phyloP scores from a whole-genome alignment of 805 yeast genomes.

The Lachancea quebecensis region DNA sequence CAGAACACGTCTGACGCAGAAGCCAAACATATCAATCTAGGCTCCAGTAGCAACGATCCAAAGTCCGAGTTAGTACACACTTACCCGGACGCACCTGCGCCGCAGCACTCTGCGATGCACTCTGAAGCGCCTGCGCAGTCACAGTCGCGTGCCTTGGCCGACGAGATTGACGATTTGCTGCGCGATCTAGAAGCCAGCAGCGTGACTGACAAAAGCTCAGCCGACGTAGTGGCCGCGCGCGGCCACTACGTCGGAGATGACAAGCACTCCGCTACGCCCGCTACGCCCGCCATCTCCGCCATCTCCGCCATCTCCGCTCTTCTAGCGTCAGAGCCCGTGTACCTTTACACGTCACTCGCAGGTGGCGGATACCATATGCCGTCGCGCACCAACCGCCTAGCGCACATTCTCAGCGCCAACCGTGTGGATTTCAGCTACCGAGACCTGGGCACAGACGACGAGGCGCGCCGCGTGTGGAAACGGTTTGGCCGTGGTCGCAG shows the following conservation, averaged over 20 bases:
- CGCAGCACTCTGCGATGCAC: background rate
- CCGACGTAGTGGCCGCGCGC: too few species aligned
- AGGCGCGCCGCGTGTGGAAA: slow-evolving; percentile 79
- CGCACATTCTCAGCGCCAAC: slow-evolving; percentile 70
- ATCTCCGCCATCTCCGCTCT: slow-evolving; percentile 14
- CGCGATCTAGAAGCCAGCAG: slow-evolving; percentile 16
- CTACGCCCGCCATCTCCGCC: slow-evolving; percentile 1
- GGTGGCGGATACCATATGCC: slow-evolving; percentile 78
- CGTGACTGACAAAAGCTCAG: background rate
- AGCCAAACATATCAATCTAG: too few species aligned
- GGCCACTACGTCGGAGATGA: too few species aligned
- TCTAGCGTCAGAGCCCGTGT: slow-evolving; percentile 53
- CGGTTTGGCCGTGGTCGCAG: slow-evolving; percentile 63
- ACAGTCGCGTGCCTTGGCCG: slow-evolving; percentile 9
- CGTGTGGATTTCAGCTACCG: slow-evolving; percentile 57
- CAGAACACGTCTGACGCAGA: too few species aligned
- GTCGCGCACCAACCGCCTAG: slow-evolving; percentile 67
- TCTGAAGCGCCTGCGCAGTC: background rate
- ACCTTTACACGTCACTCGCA: slow-evolving; percentile 76
- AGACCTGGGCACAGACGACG: slow-evolving; percentile 82
- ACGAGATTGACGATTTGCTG: slow-evolving; percentile 30
- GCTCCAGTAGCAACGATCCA: too few species aligned
- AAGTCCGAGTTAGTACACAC: background rate
- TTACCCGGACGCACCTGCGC: background rate
- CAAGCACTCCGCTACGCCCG: background rate